Evolutionary conservation across 140 eudicot species (phyloP), one percentile per base, ranked within the genome.

Genomic region (Stevia rebaudiana): DNA sequence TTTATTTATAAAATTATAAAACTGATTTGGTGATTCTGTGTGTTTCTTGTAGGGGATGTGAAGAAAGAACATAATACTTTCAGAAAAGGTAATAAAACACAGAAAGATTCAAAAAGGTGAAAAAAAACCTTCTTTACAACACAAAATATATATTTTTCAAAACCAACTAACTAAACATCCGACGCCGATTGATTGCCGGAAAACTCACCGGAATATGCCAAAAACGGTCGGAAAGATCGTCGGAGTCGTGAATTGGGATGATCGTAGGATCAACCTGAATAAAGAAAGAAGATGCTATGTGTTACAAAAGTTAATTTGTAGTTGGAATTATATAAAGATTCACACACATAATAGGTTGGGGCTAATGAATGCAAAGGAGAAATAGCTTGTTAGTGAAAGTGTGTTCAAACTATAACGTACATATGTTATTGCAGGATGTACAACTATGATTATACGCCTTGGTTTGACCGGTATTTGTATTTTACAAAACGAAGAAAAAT

Each of bases 301-400:
- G 44, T 31, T 8, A 0, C 9, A 16, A 33, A 33, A 17, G 56
- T 21, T n/a, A n/a, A n/a, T n/a, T 44, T 33, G 62, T 24, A 46
- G 62, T 19, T 67, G 67, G 48, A 47, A 72, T 30, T 28, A 39
- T 48, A 58, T 74, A 74, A 17, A 66, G 61, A 66, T 49, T 30
- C n/a, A 8, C 37, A 21, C 43, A 58, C 28, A 21, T 24, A 63
- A 30, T 22, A 59, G n/a, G 70, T 74, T 59, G 74, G 69, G 74
- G 50, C 56, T 61, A 67, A 12, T 74, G 43, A 70, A 70, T 44
- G 42, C 40, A 60, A 48, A 52, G 17, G 31, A 15, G 18, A 25
- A 23, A 42, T 19, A 22, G 64, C 47, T 40, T 50, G 8, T 13
- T 65, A 31, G 9, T 33, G 44, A 50, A 13, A 50, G 63, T 8